Conservation (phyloP, 139 green algal species). For the Asterochloris erici region DNA sequence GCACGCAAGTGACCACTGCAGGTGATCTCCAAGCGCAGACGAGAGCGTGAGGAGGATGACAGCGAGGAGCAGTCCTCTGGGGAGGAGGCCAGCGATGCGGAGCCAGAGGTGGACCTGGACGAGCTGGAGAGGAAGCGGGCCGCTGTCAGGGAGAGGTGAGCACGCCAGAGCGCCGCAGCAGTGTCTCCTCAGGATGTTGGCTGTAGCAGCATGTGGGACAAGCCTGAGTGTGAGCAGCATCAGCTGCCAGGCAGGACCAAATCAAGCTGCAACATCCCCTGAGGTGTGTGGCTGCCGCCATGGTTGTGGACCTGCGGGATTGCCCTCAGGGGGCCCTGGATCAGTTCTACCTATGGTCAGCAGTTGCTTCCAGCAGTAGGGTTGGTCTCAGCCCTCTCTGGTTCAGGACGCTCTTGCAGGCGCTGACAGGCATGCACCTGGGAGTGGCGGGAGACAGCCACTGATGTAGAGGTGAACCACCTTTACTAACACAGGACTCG, state of each 20-base stretch:
- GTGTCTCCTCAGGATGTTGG: conserved; percentile 1
- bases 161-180: conserved; percentile 49
- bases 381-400: too few species aligned
- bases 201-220: too few species aligned
- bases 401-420: too few species aligned
- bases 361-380: too few species aligned
- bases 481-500: neutral
- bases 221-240: too few species aligned
- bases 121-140: conserved; percentile 51
- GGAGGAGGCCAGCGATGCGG: conserved; percentile 7
- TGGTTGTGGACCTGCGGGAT: too few species aligned
- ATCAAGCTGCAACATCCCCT: too few species aligned
- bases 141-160: conserved; percentile 64
- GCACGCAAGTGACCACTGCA: conserved; percentile 39
- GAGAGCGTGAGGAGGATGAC: conserved; percentile 21
- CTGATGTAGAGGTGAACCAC: too few species aligned
- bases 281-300: too few species aligned
- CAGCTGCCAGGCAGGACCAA: too few species aligned
- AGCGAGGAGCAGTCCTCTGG: conserved; percentile 11
- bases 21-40: conserved; percentile 40
- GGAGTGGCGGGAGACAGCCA: neutral
- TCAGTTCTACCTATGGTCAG: too few species aligned
- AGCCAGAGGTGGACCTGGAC: conserved; percentile 5
- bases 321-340: too few species aligned
- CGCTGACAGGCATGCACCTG: neutral